Evolutionary conservation across 352 stramenopile species (phyloP).

Genomic region (Phytophthora cryptogea): DNA sequence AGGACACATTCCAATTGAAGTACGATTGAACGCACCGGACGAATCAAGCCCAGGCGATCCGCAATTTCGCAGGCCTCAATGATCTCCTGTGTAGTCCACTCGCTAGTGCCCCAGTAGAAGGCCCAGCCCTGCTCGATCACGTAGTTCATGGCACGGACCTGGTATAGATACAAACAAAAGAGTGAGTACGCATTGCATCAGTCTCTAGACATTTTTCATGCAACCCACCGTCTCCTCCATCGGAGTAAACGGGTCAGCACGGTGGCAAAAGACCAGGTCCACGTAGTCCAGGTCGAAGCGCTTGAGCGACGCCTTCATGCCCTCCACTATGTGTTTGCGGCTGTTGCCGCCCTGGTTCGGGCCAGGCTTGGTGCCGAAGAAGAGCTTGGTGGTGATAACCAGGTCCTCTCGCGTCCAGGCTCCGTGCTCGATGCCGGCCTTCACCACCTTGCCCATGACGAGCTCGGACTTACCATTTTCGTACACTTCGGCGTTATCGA

Average conservation of each 20-base stretch:
- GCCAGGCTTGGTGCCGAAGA: constrained; percentile 46
- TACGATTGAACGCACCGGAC: constrained; percentile 22
- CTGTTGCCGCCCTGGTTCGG: constrained; percentile 48
- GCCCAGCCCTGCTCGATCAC: constrained; percentile 46
- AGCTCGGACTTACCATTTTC: constrained; percentile 47
- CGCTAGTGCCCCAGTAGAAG: constrained; percentile 74
- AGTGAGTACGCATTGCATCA: constrained; percentile 4
- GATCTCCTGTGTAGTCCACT: constrained; percentile 75
- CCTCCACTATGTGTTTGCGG: constrained; percentile 66
- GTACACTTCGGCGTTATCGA: constrained; percentile 71
- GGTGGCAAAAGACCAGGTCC: constrained; percentile 75
- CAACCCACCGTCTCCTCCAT: constrained; percentile 70
- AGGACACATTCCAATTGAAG: not conserved
- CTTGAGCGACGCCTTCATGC: constrained; percentile 62
- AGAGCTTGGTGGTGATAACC: constrained; percentile 75
- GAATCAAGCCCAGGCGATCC: constrained; percentile 45
- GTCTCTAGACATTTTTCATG: not conserved
- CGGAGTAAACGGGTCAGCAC: constrained; percentile 56
- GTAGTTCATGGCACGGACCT: constrained; percentile 64
- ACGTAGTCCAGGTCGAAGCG: constrained; percentile 63
- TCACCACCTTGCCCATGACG: constrained; percentile 64
- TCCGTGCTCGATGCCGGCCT: constrained; percentile 49
- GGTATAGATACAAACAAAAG: not conserved
- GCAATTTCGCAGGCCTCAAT: constrained; percentile 63
- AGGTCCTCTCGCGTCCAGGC: constrained; percentile 60